A percentile compares a stretch with the other conserved stretches of the same genome.
phyloP scores from a whole-genome alignment of 176 grass and related monocot genomes.

The Aegilops longissima region DNA sequence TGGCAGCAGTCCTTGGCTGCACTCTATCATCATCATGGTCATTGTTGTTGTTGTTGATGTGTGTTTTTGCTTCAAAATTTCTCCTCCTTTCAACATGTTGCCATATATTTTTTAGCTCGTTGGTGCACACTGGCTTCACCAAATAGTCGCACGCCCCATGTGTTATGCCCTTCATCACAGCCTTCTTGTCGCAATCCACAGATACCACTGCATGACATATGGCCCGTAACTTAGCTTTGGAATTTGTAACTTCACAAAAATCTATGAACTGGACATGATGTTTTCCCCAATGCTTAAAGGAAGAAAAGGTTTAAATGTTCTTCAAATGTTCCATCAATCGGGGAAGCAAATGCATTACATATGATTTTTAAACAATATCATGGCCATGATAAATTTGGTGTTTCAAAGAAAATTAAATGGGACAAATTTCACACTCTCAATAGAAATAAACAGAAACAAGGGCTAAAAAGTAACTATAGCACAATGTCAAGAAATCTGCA shows the following conservation, averaged over 20 bases:
- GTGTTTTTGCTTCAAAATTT: background rate
- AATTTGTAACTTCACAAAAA: background rate
- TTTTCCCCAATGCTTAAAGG: background rate
- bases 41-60: background rate
- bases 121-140: background rate
- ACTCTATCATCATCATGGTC: background rate
- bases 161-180: background rate
- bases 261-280: background rate
- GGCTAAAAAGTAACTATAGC: background rate
- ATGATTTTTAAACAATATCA: background rate
- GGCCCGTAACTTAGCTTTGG: background rate
- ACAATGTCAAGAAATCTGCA: background rate
- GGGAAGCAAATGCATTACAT: background rate
- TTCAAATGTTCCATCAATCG: background rate
- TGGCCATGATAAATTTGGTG: background rate
- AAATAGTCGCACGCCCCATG: background rate
- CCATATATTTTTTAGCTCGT: background rate
- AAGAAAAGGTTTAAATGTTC: background rate
- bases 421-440: background rate
- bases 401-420: background rate
- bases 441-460: background rate
- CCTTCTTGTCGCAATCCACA: background rate
- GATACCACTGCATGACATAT: background rate
- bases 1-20: background rate
- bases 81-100: conserved; percentile 4